Percentiles rank a stretch among this genome's conserved stretches.
phyloP scores from a whole-genome alignment of 441 rosid genomes.

The Eruca vesicaria region DNA sequence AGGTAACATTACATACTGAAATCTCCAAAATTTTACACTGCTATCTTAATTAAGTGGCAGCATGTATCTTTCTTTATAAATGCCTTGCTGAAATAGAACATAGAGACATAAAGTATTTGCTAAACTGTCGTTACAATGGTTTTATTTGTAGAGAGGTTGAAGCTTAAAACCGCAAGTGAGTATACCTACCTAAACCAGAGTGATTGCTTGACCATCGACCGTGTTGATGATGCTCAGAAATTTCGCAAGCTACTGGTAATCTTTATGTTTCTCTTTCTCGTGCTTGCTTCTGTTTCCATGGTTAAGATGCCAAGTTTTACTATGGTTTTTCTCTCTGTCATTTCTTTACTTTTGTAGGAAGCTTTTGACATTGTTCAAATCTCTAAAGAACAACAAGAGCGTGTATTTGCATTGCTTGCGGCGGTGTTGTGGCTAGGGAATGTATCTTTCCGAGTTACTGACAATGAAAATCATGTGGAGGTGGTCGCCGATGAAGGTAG shows the following conservation, averaged over 20 bases:
- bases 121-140: not conserved
- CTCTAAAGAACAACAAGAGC: constrained; percentile 72
- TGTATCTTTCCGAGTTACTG: constrained; percentile 68
- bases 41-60: not conserved
- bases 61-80: not conserved
- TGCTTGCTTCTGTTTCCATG: constrained; percentile 2
- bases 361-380: constrained; percentile 76
- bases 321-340: not conserved
- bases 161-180: constrained; percentile 73
- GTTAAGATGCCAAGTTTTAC: not conserved
- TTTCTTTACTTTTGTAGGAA: constrained; percentile 51
- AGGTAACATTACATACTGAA: constrained; percentile 51
- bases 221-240: constrained; percentile 73
- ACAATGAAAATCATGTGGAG: constrained; percentile 83
- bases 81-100: no score
- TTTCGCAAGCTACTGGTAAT: constrained; percentile 76
- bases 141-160: constrained; percentile 63
- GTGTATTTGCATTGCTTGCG: constrained; percentile 76
- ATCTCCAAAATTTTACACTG: not conserved
- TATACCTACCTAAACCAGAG: constrained; percentile 90
- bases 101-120: no score
- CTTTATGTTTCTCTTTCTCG: constrained; percentile 11
- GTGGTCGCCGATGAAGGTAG: constrained; percentile 74
- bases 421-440: constrained; percentile 92
- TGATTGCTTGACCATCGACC: constrained; percentile 69